Percentiles rank a stretch among this genome's conserved stretches.
Evolutionary conservation across 208 protist species (phyloP).

Genomic region (Blastocrithidia nonstop): DNA sequence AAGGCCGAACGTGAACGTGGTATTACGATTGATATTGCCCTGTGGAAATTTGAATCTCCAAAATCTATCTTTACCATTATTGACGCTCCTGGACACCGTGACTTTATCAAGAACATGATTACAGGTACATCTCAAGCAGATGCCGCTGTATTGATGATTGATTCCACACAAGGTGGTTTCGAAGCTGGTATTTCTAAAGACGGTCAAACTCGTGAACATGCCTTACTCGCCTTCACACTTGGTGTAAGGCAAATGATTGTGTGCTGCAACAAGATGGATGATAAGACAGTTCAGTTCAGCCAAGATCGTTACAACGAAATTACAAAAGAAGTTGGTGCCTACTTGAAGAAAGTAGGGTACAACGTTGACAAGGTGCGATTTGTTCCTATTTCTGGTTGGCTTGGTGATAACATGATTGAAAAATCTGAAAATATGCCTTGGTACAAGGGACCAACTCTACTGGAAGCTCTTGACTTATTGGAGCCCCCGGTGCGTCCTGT

Average conservation of each 20-base stretch:
- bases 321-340: slow-evolving; percentile 37
- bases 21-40: slow-evolving; percentile 88
- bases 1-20: slow-evolving; percentile 88
- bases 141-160: slow-evolving; percentile 77
- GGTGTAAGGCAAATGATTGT: slow-evolving; percentile 87
- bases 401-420: slow-evolving; percentile 91
- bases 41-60: slow-evolving; percentile 84
- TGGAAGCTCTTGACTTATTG: slow-evolving; percentile 84
- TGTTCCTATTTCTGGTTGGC: slow-evolving; percentile 92
- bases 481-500: slow-evolving; percentile 69
- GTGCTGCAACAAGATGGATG: slow-evolving; percentile 83
- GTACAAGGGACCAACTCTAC: slow-evolving; percentile 84
- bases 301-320: slow-evolving; percentile 87
- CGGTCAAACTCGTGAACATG: slow-evolving; percentile 88
- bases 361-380: slow-evolving; percentile 85
- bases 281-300: slow-evolving; percentile 78
- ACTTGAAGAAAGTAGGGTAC: slow-evolving; percentile 88
- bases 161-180: slow-evolving; percentile 77
- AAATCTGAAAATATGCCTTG: slow-evolving; percentile 85
- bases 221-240: slow-evolving; percentile 75
- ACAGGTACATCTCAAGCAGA: slow-evolving; percentile 87
- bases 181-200: slow-evolving; percentile 88
- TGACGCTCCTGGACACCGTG: slow-evolving; percentile 88
- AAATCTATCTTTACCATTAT: slow-evolving; percentile 88
- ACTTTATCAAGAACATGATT: slow-evolving; percentile 93